These are phyloP conservation scores for Iris pallida DNA, from an alignment of 116 monocot species.

Conservation along the genomic window DNA sequence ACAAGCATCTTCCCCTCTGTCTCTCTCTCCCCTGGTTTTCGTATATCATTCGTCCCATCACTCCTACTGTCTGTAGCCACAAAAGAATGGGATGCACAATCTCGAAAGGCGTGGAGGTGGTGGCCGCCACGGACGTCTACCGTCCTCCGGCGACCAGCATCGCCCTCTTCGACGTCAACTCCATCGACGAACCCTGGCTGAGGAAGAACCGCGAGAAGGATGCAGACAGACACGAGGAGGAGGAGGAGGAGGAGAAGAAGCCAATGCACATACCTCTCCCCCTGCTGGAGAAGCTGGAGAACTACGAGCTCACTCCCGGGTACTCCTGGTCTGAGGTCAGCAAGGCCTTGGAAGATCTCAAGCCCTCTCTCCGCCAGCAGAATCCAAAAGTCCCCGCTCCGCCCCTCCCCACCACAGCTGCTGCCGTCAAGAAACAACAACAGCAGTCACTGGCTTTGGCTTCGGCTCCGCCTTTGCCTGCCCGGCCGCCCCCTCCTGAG, in stretches of 20 bases:
- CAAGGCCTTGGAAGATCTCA: conserved; percentile 73
- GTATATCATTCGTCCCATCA: not conserved
- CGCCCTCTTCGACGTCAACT: conserved; percentile 70
- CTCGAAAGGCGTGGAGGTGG: conserved; percentile 52
- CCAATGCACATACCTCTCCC: conserved; percentile 27
- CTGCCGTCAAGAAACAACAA: too few relatives aligned
- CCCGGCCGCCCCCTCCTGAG: conserved; percentile 12
- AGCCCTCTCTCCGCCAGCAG: conserved; percentile 30
- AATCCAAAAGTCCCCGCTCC: not conserved
- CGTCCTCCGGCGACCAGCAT: conserved; percentile 68
- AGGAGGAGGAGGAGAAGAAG: conserved; percentile 19
- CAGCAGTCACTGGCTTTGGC: too few relatives aligned
- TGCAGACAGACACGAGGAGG: conserved; percentile 12
- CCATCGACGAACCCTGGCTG: conserved; percentile 81
- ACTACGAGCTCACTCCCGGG: conserved; percentile 37
- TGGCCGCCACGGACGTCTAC: conserved; percentile 44
- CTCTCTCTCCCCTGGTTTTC: too few relatives aligned
- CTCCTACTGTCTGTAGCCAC: not conserved
- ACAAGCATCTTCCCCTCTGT: too few relatives aligned
- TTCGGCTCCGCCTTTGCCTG: not conserved
- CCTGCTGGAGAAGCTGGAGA: conserved; percentile 75
- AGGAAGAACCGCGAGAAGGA: conserved; percentile 16
- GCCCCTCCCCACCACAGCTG: not conserved
- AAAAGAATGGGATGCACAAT: conserved; percentile 63
- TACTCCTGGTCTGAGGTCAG: conserved; percentile 93